Conservation (phyloP, 768 basidiomycete species). For the Symmetrospora coprosmae region DNA sequence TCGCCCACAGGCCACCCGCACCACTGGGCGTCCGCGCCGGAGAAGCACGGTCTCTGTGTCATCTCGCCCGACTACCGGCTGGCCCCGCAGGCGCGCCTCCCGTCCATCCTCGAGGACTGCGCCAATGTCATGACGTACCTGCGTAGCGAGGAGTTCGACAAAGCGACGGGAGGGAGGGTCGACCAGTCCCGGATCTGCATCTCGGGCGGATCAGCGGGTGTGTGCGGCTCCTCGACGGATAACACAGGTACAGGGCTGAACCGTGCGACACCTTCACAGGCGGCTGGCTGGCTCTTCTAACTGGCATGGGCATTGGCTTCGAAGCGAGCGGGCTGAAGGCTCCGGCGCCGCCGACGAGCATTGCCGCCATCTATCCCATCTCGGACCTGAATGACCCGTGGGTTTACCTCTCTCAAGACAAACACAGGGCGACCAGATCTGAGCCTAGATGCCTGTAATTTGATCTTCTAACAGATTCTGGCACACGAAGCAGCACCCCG, state of each 20-base stretch:
- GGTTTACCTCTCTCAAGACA: background rate
- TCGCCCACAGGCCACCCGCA: conserved; percentile 24
- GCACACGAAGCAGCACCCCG: conserved; percentile 23
- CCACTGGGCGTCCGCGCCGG: conserved; percentile 33
- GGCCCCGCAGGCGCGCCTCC: conserved; percentile 37
- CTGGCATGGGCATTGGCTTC: conserved; percentile 25
- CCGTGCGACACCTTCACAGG: background rate
- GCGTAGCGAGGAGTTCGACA: conserved; percentile 20
- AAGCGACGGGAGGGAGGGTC: conserved; percentile 3
- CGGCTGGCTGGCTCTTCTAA: conserved; percentile 26
- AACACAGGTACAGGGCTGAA: no score
- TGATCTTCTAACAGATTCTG: conserved; percentile 19
- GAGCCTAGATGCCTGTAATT: background rate
- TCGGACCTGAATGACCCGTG: conserved; percentile 23
- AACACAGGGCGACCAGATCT: background rate
- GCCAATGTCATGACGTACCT: conserved; percentile 24
- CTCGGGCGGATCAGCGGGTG: conserved; percentile 21
- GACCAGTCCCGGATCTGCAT: conserved; percentile 21
- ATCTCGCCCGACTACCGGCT: conserved; percentile 38
- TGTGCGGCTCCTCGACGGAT: background rate
- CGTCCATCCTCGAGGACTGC: conserved; percentile 36
- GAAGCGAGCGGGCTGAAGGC: conserved; percentile 19
- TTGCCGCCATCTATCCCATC: conserved; percentile 29
- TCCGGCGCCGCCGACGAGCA: conserved; percentile 4
- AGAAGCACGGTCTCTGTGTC: conserved; percentile 27